These are phyloP conservation scores for Xylaria palmicola DNA, from an alignment of 495 filamentous ascomycete species.

Conservation along the genomic window DNA sequence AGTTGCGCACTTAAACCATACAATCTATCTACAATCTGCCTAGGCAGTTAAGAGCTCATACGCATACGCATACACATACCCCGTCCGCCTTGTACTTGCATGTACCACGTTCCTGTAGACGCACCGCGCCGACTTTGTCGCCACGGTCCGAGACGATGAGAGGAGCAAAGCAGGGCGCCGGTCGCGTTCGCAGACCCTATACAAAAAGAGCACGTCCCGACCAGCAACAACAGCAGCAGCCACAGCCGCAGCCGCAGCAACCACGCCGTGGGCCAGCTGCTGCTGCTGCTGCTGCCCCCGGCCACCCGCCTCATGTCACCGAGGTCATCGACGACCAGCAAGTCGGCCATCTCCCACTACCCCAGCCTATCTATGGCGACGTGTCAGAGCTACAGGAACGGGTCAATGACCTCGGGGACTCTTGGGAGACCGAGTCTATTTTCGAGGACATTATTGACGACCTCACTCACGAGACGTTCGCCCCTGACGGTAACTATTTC, in stretches of 20 bases:
- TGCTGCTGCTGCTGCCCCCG: neutral
- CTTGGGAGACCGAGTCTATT: constrained; percentile 67
- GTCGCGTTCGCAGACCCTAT: constrained; percentile 13
- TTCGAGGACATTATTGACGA: constrained; percentile 67
- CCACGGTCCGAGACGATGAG: constrained; percentile 7
- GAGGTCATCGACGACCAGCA: constrained; percentile 27
- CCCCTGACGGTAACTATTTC: constrained; percentile 50
- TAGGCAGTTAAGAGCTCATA: neutral
- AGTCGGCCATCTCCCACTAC: constrained; percentile 25
- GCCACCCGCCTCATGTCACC: neutral
- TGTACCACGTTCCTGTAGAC: constrained; percentile 11
- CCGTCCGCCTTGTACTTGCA: neutral
- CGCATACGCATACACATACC: too few species aligned
- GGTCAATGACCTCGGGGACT: constrained; percentile 61
- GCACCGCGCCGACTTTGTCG: neutral
- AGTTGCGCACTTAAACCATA: neutral
- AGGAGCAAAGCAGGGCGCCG: constrained; percentile 6
- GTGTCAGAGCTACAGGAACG: constrained; percentile 53
- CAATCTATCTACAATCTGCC: too few species aligned
- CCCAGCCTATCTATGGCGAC: constrained; percentile 25
- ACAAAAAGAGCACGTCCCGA: constrained; percentile 10
- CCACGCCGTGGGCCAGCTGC: neutral
- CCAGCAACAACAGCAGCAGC: neutral
- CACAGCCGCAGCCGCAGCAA: neutral
- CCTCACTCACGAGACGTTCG: constrained; percentile 59